These are phyloP conservation scores for Pleurotus sapidus DNA, from an alignment of 768 basidiomycete genomes.

Conservation along the genomic window DNA sequence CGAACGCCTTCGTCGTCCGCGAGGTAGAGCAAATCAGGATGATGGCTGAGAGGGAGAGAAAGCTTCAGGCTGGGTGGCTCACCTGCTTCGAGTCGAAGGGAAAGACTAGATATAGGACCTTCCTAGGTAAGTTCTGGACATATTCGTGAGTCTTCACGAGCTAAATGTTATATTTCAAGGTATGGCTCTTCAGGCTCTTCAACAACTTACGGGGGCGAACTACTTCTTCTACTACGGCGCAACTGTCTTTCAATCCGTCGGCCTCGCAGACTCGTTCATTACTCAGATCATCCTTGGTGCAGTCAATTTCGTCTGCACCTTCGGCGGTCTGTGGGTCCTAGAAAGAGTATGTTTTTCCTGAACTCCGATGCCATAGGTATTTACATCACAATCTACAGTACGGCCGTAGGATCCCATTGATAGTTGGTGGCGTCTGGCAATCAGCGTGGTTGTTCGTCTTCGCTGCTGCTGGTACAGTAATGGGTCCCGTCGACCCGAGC, in stretches of 20 bases:
- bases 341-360: slow-evolving; percentile 41
- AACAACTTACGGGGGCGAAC: slow-evolving; percentile 72
- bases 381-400: slow-evolving; percentile 33
- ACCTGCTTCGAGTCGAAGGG: slow-evolving; percentile 58
- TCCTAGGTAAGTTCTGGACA: slow-evolving; percentile 48
- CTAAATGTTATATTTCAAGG: slow-evolving; percentile 24
- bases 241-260: slow-evolving; percentile 65
- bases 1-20: slow-evolving; percentile 38
- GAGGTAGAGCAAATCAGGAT: slow-evolving; percentile 55
- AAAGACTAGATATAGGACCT: slow-evolving; percentile 63
- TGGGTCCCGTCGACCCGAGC: slow-evolving; percentile 34
- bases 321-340: slow-evolving; percentile 72
- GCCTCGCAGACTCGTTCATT: slow-evolving; percentile 62
- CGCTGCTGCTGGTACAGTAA: slow-evolving; percentile 66
- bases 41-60: slow-evolving; percentile 48
- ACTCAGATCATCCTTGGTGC: slow-evolving; percentile 76
- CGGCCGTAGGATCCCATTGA: slow-evolving; percentile 62
- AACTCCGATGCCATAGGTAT: not conserved
- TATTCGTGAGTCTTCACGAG: no score
- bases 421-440: slow-evolving; percentile 71
- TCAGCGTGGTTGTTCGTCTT: slow-evolving; percentile 70
- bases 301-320: slow-evolving; percentile 71
- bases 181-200: slow-evolving; percentile 65
- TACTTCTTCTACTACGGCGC: slow-evolving; percentile 71
- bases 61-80: slow-evolving; percentile 53